These are phyloP conservation scores for Candida freyschussii DNA, from an alignment of 1,139 yeast genomes.

Conservation along the genomic window DNA sequence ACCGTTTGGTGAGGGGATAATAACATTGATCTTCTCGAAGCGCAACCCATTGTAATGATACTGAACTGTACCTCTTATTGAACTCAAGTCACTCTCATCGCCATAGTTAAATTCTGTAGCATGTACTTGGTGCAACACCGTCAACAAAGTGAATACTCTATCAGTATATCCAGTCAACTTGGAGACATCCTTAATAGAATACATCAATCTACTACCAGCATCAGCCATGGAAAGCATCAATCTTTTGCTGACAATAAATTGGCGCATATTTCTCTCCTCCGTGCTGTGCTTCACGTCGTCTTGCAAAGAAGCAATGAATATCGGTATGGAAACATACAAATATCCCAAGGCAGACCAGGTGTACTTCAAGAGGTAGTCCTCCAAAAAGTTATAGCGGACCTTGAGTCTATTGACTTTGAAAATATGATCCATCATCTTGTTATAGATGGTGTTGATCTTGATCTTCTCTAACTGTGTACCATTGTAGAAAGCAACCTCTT, in stretches of 20 bases:
- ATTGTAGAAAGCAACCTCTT: constrained; percentile 91
- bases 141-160: constrained; percentile 69
- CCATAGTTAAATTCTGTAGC: constrained; percentile 65
- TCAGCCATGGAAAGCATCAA: constrained; percentile 88
- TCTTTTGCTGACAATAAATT: constrained; percentile 85
- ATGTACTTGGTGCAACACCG: constrained; percentile 79
- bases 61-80: constrained; percentile 79
- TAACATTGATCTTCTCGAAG: constrained; percentile 77
- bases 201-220: constrained; percentile 96
- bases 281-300: constrained; percentile 28
- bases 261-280: constrained; percentile 66
- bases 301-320: constrained; percentile 43
- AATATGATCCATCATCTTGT: constrained; percentile 49
- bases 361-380: constrained; percentile 83
- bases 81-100: constrained; percentile 31
- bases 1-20: constrained; percentile 66
- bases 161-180: constrained; percentile 90
- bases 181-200: constrained; percentile 88
- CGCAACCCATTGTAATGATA: constrained; percentile 74
- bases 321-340: constrained; percentile 85
- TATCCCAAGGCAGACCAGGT: constrained; percentile 96
- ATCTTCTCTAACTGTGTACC: constrained; percentile 80
- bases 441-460: constrained; percentile 58
- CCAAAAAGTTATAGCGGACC: constrained; percentile 65
- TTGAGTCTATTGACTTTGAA: constrained; percentile 39